Evolutionary conservation across 257 asterid genomes (phyloP), one percentile per base, ranked within the genome.

Genomic region (Buddleja alternifolia): DNA sequence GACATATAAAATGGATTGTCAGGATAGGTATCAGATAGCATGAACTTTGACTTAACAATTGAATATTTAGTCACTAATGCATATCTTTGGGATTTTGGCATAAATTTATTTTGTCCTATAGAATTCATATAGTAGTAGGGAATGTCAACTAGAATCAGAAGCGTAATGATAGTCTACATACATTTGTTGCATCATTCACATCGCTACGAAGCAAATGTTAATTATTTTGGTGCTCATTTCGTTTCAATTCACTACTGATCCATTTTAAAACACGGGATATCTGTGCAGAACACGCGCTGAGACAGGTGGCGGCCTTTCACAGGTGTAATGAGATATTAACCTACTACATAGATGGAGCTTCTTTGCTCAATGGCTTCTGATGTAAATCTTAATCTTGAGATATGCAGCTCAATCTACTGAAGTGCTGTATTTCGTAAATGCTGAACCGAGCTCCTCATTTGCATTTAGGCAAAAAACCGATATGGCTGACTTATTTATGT

Each of bases 261-360:
- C 36, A 59, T 71, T 50, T 70, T 9, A 21, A 51, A 68, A 56
- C 51, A 62, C 14, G 70, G 51, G 54, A 66, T 74, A 15, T 79
- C 14, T 78, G 45, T 77, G 68, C 95, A 93, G 99, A 81, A 88
- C 99, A 7, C 89, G 48, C 0, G 72, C 96, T 0, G 96, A 88
- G 73, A 74, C 87, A 0, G 96, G 96, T 15, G 91, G 99, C 42
- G 90, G 95, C 75, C 67, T 90, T 76, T 87, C 96, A 15, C 92
- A 83, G 3, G 92, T 90, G 67, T 88, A 76, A 68, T 88, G 76
- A 85, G 63, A 68, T 25, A 14, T 21, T 29, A 44, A 48, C 37
- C 9, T 5, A 42, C 17, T 46, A 19, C 64, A 55, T 67, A 25
- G 29, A 60, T 42, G 9, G 70, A 65, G 56, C 78, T 65, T 60